Percentiles rank a stretch among this genome's conserved stretches.
These are phyloP conservation scores for Agaricus sinodeliciosus DNA, from an alignment of 768 basidiomycete genomes.

Conservation along the genomic window DNA sequence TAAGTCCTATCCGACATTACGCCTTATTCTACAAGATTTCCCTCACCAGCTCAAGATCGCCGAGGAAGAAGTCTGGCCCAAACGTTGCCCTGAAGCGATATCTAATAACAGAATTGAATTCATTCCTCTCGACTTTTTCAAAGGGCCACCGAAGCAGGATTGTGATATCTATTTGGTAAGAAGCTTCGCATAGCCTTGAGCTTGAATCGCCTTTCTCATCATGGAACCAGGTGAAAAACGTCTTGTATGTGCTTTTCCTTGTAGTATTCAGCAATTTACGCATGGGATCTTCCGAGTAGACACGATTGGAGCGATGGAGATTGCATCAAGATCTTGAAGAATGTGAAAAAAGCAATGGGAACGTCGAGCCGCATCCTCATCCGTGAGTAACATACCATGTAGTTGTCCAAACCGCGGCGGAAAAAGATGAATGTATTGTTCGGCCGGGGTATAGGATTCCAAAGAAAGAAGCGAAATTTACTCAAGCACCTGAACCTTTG, in stretches of 20 bases:
- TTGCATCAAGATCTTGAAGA: conserved; percentile 25
- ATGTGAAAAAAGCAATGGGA: conserved; percentile 28
- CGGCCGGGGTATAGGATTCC: conserved; percentile 18
- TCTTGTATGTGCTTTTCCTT: conserved; percentile 17
- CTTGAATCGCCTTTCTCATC: neutral
- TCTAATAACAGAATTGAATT: conserved; percentile 25
- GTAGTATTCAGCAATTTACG: neutral
- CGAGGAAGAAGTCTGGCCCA: conserved; percentile 22
- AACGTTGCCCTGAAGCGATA: conserved; percentile 25
- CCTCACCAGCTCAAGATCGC: conserved; percentile 21
- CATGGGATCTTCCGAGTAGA: conserved; percentile 5
- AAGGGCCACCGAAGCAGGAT: conserved; percentile 23
- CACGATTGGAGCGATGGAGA: conserved; percentile 35
- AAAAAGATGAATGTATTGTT: conserved; percentile 30
- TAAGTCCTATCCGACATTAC: conserved; percentile 21
- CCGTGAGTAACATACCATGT: conserved; percentile 18
- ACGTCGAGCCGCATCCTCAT: conserved; percentile 28
- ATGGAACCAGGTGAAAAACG: conserved; percentile 20
- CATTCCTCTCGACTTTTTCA: conserved; percentile 29
- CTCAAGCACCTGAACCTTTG: conserved; percentile 34
- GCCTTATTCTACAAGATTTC: conserved; percentile 25
- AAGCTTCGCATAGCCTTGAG: neutral
- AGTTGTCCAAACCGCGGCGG: neutral
- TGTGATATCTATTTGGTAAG: conserved; percentile 35
- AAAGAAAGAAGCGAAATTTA: neutral